These are phyloP conservation scores for Boletus hoseneyae DNA, from an alignment of 1,284 basidiomycete genomes.

Conservation along the genomic window DNA sequence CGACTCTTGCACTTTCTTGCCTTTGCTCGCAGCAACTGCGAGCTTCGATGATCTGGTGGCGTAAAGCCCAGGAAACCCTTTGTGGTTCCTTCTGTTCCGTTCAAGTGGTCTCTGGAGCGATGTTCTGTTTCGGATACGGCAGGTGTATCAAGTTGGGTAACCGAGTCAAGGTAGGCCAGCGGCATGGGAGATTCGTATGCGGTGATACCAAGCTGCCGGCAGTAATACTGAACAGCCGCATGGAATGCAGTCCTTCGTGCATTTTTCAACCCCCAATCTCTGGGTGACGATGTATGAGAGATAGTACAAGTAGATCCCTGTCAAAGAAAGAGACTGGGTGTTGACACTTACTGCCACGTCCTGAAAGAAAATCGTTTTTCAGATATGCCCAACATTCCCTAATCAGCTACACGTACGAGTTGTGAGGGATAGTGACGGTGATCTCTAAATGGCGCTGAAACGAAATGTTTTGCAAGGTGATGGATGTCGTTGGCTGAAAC, in stretches of 20 bases:
- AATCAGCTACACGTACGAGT: conserved; percentile 44
- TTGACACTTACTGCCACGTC: conserved; percentile 42
- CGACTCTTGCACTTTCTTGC: conserved; percentile 48
- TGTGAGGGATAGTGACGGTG: conserved; percentile 67
- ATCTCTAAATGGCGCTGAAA: conserved; percentile 63
- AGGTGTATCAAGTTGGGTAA: conserved; percentile 33
- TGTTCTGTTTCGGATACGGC: not conserved
- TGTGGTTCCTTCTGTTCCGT: conserved; percentile 4
- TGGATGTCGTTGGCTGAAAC: conserved; percentile 63
- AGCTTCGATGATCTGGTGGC: conserved; percentile 38
- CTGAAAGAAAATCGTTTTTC: conserved; percentile 25
- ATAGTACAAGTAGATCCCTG: not conserved
- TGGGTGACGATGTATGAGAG: conserved; percentile 11
- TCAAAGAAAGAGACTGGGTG: not conserved
- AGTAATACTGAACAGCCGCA: conserved; percentile 70
- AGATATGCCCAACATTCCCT: conserved; percentile 6
- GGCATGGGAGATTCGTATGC: conserved; percentile 58
- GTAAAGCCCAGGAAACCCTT: conserved; percentile 46
- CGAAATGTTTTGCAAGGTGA: conserved; percentile 58
- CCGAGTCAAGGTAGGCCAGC: conserved; percentile 46
- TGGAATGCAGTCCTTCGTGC: conserved; percentile 70
- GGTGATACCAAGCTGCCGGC: conserved; percentile 60
- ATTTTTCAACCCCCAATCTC: conserved; percentile 62
- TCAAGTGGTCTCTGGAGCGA: not conserved
- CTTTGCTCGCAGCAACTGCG: conserved; percentile 41